Base-by-base conservation (phyloP, 2,329 filamentous ascomycete species). In the Beauveria sp. region DNA sequence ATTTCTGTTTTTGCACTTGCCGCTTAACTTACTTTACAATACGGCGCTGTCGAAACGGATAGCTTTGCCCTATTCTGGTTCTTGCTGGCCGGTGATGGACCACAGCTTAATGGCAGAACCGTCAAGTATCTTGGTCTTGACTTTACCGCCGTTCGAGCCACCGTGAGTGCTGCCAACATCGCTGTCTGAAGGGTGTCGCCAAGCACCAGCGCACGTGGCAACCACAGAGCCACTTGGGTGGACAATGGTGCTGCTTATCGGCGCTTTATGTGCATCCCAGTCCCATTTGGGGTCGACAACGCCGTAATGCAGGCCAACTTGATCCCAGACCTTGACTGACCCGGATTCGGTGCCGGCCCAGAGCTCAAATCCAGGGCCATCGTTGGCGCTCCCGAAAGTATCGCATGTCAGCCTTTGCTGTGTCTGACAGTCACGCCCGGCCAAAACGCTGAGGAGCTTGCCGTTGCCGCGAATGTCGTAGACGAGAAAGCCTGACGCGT, bases 391-490 rank as follows among this genome's bases (percentile, higher is more conserved):
- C 5, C 76, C 75, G 0, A 83, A 88, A 3, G 84, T 76, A 67
- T 86, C 82, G 62, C 81, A 81, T 12, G 72, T 74, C 45, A 88
- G 70, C 45, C 82, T 78, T 69, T 88, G 85, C 65, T 86, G 84
- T 0, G 80, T 81, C 2, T 69, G 68, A 5, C 80, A 77, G 7
- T 74, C 70, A 24, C 84, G 79, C 4, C 82, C 83, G 0, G 74
- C 70, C 12, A 88, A 72, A 58, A 78, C 77, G n/a, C 77, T 77
- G 3, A 88, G 75, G n/a, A 87, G 74, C 65, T 78, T 77, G 9
- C 83, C 81, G 3, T 82, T 80, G 8, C 82, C 83, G 20, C 86
- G 80, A 40, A 88, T 78, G 67, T 88, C 86, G 71, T 87, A 88
- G 3, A 88, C 79, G 28, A 87, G 72, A 43, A 87, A 68, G 3